These are phyloP conservation scores for Eragrostis nindensis DNA, from an alignment of 176 grass and related monocot species.

Conservation along the genomic window DNA sequence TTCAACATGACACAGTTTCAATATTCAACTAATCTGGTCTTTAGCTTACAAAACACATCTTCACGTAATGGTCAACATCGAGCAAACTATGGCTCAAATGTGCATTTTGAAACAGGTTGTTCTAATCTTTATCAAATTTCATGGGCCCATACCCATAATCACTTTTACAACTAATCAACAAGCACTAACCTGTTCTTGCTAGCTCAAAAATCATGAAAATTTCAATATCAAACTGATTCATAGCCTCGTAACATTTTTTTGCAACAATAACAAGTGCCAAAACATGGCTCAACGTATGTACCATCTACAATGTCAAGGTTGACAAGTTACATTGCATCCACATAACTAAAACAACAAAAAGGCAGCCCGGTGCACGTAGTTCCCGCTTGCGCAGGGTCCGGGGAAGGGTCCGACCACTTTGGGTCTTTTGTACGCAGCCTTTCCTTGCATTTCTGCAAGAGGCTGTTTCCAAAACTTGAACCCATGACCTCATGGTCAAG, in stretches of 20 bases:
- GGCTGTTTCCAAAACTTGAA: too few species aligned
- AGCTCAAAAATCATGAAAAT: not conserved
- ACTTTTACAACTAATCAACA: not conserved
- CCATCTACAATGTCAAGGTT: not conserved
- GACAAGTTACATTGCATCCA: not conserved
- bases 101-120: not conserved
- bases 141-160: not conserved
- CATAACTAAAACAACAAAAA: too few species aligned
- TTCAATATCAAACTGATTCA: not conserved
- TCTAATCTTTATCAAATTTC: constrained; percentile 2
- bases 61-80: not conserved
- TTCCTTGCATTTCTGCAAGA: too few species aligned
- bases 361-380: too few species aligned
- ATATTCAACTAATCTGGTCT: not conserved
- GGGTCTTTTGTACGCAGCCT: too few species aligned
- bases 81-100: not conserved
- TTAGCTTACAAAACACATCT: not conserved
- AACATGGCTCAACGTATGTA: not conserved
- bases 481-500: too few species aligned
- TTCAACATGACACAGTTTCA: not conserved
- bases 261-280: not conserved
- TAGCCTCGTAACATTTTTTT: not conserved
- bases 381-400: too few species aligned
- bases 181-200: not conserved
- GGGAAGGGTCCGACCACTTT: too few species aligned